Evolutionary conservation across 805 yeast species (phyloP), one percentile per base, ranked within the genome.

Genomic region (Yarrowia yakushimensis): DNA sequence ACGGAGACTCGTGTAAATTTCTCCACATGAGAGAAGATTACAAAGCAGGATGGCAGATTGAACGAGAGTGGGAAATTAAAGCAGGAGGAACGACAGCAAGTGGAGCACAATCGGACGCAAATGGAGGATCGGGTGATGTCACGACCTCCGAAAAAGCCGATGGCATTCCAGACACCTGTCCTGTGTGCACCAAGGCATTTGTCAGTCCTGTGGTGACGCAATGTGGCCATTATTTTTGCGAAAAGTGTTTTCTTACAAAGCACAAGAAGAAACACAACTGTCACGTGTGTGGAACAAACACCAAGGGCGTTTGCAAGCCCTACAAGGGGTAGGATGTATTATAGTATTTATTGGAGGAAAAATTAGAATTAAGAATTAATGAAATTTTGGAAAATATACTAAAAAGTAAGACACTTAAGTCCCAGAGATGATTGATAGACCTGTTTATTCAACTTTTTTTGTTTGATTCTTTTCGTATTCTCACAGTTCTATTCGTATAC

Each of bases 1-100:
- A 87, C 72, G 99, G 99, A 9, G 99, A 94, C 69, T 87, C 94
- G 34, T 94, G 99, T 77, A 94, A 94, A 75, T 94, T 94, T 72
- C 72, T 93, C 34, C 99, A 94, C 71, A 83, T 89, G 15, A 76
- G 99, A 73, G 97, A 90, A 67, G 96, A 90, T 69, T 87, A 85
- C 74, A 82, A 80, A 62, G 85, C 85, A 50, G 88, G 86, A 30
- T 83, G 85, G 83, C 84, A 86, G 64, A 72, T 86, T 7, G 81
- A 80, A 27, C 79, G 78, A 64, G 96, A 89, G 46, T 89, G 97
- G 96, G 87, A 86, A 9, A 66, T 69, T 41, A 18, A 18, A 25
- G 8, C 27, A 25, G 28, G 17, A 62, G 70, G 65, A 50, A 66
- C 25, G 36, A 25, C 3, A 63, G 52, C 18, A 45, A 45, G 33